These are phyloP conservation scores for Phytophthora rubi DNA, from an alignment of 352 stramenopile species.

Conservation along the genomic window DNA sequence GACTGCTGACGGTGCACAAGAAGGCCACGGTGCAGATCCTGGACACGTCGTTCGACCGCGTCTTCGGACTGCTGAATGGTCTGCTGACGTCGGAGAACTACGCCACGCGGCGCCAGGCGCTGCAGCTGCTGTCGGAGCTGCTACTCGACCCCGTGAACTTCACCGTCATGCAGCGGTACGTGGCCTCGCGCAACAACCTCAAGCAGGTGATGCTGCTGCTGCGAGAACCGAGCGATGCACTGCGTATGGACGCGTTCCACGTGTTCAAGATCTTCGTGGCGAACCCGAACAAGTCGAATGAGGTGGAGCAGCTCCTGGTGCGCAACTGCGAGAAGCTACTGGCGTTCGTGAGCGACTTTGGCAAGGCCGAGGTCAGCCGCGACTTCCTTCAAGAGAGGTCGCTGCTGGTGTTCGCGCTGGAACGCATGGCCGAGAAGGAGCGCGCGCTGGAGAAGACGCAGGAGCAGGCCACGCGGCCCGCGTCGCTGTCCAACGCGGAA, in stretches of 20 bases:
- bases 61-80: constrained; percentile 72
- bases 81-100: constrained; percentile 75
- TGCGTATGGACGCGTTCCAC: constrained; percentile 87
- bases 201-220: constrained; percentile 80
- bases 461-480: constrained; percentile 38
- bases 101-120: constrained; percentile 72
- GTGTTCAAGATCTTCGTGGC: constrained; percentile 92
- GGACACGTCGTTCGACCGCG: constrained; percentile 64
- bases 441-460: constrained; percentile 26
- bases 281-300: constrained; percentile 81
- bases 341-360: constrained; percentile 79
- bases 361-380: constrained; percentile 71
- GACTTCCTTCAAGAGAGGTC: constrained; percentile 82
- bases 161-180: constrained; percentile 80
- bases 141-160: constrained; percentile 82
- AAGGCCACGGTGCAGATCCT: constrained; percentile 55
- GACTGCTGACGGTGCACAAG: constrained; percentile 73
- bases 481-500: constrained; percentile 48
- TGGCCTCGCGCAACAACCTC: constrained; percentile 72
- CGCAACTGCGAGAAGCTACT: constrained; percentile 83
- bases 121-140: constrained; percentile 77
- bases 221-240: constrained; percentile 72
- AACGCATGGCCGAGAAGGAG: constrained; percentile 62
- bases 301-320: constrained; percentile 76
- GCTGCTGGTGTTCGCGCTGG: constrained; percentile 71